Conservation (phyloP, 805 yeast genomes). For the Candida nemodendra region DNA sequence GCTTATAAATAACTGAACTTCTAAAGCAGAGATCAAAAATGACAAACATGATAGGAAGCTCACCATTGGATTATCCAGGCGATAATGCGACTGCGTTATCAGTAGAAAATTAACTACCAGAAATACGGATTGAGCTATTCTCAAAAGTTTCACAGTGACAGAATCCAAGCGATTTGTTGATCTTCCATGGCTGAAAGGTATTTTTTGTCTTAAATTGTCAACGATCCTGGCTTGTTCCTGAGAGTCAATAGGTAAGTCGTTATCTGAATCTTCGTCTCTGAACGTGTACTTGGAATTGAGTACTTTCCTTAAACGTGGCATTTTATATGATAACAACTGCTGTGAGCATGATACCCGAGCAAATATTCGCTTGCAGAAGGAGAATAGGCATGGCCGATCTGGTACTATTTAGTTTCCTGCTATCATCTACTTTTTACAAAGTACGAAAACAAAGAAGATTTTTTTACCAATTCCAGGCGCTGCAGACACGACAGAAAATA, state of each 20-base stretch:
- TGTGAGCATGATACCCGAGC: too few species aligned
- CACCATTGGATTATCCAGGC: constrained; percentile 23
- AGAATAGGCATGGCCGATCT: too few species aligned
- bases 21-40: constrained; percentile 17
- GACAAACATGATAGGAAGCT: constrained; percentile 28
- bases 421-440: too few species aligned
- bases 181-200: constrained; percentile 20
- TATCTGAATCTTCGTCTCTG: constrained; percentile 12
- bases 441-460: too few species aligned
- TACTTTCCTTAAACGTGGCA: constrained; percentile 32
- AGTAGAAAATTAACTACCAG: constrained; percentile 26
- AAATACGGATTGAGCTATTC: constrained; percentile 15
- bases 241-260: constrained; percentile 22
- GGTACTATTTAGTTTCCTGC: too few species aligned
- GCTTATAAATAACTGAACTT: constrained; percentile 19
- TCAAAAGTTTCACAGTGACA: constrained; percentile 9
- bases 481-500: too few species aligned
- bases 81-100: constrained; percentile 28
- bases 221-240: constrained; percentile 25
- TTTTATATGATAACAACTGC: too few species aligned
- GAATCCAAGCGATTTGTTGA: constrained; percentile 12
- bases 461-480: too few species aligned
- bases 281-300: constrained; percentile 24
- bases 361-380: too few species aligned
- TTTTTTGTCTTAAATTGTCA: constrained; percentile 11